These are phyloP conservation scores for Caloboletus inedulis DNA, from an alignment of 1,284 basidiomycete species.

Conservation along the genomic window DNA sequence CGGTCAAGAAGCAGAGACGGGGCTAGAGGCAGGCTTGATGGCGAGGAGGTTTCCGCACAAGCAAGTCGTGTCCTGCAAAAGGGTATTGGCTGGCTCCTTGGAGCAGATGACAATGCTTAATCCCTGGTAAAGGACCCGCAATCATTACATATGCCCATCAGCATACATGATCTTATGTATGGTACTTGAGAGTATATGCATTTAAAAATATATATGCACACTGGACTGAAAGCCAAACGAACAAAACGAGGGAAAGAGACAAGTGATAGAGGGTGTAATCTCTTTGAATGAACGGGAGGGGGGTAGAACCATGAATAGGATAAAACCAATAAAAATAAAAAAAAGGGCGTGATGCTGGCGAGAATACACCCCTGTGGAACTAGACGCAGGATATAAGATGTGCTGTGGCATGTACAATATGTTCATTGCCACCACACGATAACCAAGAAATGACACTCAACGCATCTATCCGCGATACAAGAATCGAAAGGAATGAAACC, in stretches of 20 bases:
- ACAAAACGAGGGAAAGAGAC: constrained; percentile 28
- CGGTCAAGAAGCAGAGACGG: constrained; percentile 35
- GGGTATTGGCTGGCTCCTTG: constrained; percentile 86
- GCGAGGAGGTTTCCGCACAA: constrained; percentile 64
- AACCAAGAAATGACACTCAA: constrained; percentile 17
- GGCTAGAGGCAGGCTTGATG: constrained; percentile 37
- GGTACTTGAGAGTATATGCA: constrained; percentile 21
- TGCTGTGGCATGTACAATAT: constrained; percentile 15
- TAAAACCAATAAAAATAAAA: constrained; percentile 29
- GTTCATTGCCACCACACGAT: constrained; percentile 9
- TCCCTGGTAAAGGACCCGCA: neutral
- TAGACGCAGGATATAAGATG: constrained; percentile 16
- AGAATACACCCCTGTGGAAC: constrained; percentile 11
- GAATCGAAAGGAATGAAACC: constrained; percentile 7
- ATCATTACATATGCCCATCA: constrained; percentile 17
- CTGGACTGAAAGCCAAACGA: constrained; percentile 18
- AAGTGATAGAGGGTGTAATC: neutral
- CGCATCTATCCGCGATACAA: constrained; percentile 17
- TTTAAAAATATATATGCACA: constrained; percentile 29
- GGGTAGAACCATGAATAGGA: constrained; percentile 13
- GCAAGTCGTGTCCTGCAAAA: constrained; percentile 72
- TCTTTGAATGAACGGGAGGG: constrained; percentile 11
- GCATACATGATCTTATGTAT: constrained; percentile 20
- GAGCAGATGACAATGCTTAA: constrained; percentile 56
- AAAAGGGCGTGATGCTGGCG: neutral